phyloP scores from a whole-genome alignment of 495 filamentous ascomycete genomes.

The Neurospora sp. region DNA sequence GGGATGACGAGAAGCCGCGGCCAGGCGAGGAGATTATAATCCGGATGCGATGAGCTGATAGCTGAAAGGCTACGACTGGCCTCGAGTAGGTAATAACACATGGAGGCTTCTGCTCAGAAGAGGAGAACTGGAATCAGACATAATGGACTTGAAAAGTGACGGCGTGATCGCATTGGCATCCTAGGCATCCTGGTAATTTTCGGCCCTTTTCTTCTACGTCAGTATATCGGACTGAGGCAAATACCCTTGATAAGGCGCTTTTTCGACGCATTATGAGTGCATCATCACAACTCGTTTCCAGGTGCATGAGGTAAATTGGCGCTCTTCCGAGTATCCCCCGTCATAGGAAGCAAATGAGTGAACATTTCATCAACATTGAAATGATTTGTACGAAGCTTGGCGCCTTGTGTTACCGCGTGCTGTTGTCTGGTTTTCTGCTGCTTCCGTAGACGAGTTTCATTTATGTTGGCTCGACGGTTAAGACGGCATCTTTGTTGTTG shows the following conservation, averaged over 20 bases:
- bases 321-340: not conserved
- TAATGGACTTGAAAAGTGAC: not conserved
- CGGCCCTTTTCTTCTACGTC: not conserved
- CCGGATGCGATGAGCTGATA: not conserved
- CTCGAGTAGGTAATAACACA: not conserved
- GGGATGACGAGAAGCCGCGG: conserved; percentile 23
- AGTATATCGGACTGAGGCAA: not conserved
- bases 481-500: not conserved
- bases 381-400: not conserved
- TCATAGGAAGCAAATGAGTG: not conserved
- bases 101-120: not conserved
- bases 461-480: too few relatives aligned
- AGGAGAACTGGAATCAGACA: not conserved
- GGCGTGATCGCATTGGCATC: not conserved
- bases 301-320: not conserved
- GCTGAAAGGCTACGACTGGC: not conserved
- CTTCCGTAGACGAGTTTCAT: not conserved
- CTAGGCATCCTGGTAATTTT: not conserved
- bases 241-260: not conserved
- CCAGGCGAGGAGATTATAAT: conserved; percentile 11
- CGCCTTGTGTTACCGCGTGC: not conserved
- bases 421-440: not conserved
- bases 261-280: not conserved
- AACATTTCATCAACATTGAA: not conserved
- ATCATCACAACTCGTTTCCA: not conserved